These are phyloP conservation scores for Vaccinium vitisidaea DNA, from an alignment of 148 eudicot genomes.

Conservation along the genomic window DNA sequence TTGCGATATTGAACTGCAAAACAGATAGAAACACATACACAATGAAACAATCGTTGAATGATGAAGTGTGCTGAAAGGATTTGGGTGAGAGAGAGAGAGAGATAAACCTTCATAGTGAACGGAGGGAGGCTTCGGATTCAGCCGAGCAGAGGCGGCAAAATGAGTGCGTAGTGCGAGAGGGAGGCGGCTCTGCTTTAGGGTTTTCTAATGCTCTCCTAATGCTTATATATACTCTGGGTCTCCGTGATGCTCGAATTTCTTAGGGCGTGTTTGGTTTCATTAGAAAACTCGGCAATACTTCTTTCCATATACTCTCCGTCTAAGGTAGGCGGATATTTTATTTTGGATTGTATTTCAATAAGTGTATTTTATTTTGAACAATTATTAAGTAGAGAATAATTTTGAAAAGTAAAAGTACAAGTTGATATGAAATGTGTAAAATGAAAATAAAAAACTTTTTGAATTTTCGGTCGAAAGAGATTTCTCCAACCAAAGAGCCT, in stretches of 20 bases:
- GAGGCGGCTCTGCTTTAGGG: neutral
- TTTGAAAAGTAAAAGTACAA: too few species aligned
- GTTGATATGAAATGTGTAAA: too few species aligned
- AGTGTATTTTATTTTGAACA: too few species aligned
- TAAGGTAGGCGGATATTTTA: too few species aligned
- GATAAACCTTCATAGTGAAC: neutral
- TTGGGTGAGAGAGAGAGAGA: neutral
- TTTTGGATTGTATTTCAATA: too few species aligned
- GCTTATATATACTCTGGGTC: neutral
- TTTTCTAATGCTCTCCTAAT: neutral
- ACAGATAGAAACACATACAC: neutral
- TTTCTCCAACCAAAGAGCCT: too few species aligned
- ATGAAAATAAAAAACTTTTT: too few species aligned
- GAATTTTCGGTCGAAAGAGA: too few species aligned
- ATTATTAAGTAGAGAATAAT: too few species aligned
- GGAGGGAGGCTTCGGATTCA: neutral
- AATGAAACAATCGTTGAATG: neutral
- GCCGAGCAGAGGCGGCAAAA: neutral
- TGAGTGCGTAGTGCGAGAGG: neutral
- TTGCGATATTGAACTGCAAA: slow-evolving; percentile 79
- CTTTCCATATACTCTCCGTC: neutral
- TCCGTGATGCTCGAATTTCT: neutral
- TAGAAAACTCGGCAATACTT: neutral
- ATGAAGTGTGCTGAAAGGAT: neutral
- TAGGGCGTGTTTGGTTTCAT: neutral